These are phyloP conservation scores for Aspergillus hortae DNA, from an alignment of 2,329 filamentous ascomycete species.

Conservation along the genomic window DNA sequence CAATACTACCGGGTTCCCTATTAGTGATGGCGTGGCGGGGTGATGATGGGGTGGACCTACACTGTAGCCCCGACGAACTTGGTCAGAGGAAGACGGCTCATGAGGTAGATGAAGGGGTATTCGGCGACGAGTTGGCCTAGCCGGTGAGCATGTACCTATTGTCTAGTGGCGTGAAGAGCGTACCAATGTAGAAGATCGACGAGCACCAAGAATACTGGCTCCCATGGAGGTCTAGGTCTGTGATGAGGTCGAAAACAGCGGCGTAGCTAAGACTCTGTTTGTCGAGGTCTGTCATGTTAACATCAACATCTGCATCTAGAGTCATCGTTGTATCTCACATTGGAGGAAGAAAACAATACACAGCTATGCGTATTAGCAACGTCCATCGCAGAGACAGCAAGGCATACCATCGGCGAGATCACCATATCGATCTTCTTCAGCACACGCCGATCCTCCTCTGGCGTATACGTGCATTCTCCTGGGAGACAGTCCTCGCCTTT, in stretches of 20 bases:
- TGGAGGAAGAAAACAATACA: conserved; percentile 42
- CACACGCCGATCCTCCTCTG: conserved; percentile 17
- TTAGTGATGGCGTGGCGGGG: neutral
- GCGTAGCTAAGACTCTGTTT: conserved; percentile 47
- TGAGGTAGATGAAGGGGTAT: conserved; percentile 50
- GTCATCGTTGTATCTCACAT: conserved; percentile 15
- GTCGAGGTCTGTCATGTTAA: conserved; percentile 33
- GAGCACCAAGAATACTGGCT: conserved; percentile 49
- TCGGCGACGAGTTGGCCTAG: conserved; percentile 43
- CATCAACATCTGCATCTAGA: neutral
- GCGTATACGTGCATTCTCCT: neutral
- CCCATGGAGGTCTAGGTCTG: conserved; percentile 43
- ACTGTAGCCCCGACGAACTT: conserved; percentile 48
- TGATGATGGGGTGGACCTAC: conserved; percentile 22
- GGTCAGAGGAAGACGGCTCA: conserved; percentile 46
- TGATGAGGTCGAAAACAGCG: conserved; percentile 41
- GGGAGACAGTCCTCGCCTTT: neutral
- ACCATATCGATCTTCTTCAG: conserved; percentile 20
- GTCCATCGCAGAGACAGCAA: neutral
- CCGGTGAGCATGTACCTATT: neutral
- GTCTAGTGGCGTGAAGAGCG: neutral
- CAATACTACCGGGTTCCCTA: conserved; percentile 21
- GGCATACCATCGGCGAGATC: conserved; percentile 19
- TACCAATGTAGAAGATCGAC: conserved; percentile 30
- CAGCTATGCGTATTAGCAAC: conserved; percentile 22